Percentiles rank a stretch among this genome's conserved stretches.
Evolutionary conservation across 108 stramenopile species (phyloP).

Genomic region (Fistulifera pelliculosa): DNA sequence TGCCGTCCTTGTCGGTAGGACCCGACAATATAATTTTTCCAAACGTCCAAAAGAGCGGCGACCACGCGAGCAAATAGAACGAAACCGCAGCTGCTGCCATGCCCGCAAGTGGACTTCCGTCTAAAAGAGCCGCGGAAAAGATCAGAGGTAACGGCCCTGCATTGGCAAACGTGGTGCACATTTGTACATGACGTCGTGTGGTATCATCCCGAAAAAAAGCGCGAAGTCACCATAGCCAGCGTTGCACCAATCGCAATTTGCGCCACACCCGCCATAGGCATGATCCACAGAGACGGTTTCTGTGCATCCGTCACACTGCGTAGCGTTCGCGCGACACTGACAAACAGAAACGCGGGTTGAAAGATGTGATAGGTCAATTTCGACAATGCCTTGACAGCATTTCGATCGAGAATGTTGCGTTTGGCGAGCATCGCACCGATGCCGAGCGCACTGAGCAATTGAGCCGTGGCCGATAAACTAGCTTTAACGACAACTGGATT

Average conservation of each 20-base stretch:
- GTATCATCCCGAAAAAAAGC: no score
- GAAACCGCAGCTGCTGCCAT: slow-evolving; percentile 14
- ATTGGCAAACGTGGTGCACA: slow-evolving; percentile 18
- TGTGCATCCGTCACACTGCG: not conserved
- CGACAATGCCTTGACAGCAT: slow-evolving; percentile 3
- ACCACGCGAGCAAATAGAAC: slow-evolving; percentile 30
- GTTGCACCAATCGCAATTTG: slow-evolving; percentile 10
- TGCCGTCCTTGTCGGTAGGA: not conserved
- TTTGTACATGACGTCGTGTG: not conserved
- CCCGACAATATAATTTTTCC: slow-evolving; percentile 15
- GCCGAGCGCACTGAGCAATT: slow-evolving; percentile 3
- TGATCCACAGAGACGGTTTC: not conserved
- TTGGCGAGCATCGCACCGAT: not conserved
- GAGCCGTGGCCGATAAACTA: not conserved
- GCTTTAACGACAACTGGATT: slow-evolving; percentile 3
- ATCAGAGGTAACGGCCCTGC: slow-evolving; percentile 11
- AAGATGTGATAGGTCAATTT: slow-evolving; percentile 12
- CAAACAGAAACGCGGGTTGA: slow-evolving; percentile 12
- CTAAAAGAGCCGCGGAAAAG: slow-evolving; percentile 6
- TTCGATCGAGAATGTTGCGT: slow-evolving; percentile 2
- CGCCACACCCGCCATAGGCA: slow-evolving; percentile 9
- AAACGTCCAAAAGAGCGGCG: slow-evolving; percentile 34
- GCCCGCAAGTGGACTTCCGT: not conserved
- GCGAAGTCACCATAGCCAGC: not conserved
- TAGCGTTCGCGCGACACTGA: slow-evolving; percentile 2